Evolutionary conservation across 345 rosid species (phyloP).

Genomic region (Salix viminalis): DNA sequence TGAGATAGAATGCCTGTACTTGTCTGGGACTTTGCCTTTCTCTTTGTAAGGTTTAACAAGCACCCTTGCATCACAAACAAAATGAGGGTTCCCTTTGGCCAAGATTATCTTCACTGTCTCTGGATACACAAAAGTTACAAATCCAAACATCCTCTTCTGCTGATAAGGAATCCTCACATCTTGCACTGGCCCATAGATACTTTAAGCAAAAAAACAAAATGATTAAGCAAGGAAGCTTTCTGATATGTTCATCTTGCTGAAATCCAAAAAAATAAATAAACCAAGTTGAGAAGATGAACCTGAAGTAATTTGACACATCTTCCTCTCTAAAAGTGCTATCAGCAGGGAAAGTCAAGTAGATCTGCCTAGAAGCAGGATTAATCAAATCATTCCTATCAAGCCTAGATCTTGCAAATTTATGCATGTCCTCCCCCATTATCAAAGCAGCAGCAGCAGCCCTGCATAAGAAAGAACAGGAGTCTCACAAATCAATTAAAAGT

Average conservation of each 20-base stretch:
- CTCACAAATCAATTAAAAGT: not conserved
- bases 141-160: slow-evolving; percentile 97
- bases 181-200: slow-evolving; percentile 90
- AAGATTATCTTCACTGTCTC: slow-evolving; percentile 84
- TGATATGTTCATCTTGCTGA: not conserved
- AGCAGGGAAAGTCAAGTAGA: slow-evolving; percentile 93
- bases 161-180: slow-evolving; percentile 94
- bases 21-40: slow-evolving; percentile 91
- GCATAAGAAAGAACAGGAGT: not conserved
- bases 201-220: slow-evolving; percentile 21
- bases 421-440: slow-evolving; percentile 66
- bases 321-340: slow-evolving; percentile 91
- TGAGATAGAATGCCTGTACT: slow-evolving; percentile 53
- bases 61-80: slow-evolving; percentile 86
- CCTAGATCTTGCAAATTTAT: slow-evolving; percentile 65
- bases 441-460: slow-evolving; percentile 62
- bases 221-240: not conserved
- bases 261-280: slow-evolving; percentile 7
- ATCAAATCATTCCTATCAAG: slow-evolving; percentile 71
- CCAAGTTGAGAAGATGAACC: slow-evolving; percentile 39
- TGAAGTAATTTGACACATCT: slow-evolving; percentile 86
- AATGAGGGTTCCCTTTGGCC: slow-evolving; percentile 91
- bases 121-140: slow-evolving; percentile 82
- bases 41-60: slow-evolving; percentile 95
- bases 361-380: slow-evolving; percentile 91